These are phyloP conservation scores for Botrytis tulipae DNA, from an alignment of 2,329 filamentous ascomycete species.

Conservation along the genomic window DNA sequence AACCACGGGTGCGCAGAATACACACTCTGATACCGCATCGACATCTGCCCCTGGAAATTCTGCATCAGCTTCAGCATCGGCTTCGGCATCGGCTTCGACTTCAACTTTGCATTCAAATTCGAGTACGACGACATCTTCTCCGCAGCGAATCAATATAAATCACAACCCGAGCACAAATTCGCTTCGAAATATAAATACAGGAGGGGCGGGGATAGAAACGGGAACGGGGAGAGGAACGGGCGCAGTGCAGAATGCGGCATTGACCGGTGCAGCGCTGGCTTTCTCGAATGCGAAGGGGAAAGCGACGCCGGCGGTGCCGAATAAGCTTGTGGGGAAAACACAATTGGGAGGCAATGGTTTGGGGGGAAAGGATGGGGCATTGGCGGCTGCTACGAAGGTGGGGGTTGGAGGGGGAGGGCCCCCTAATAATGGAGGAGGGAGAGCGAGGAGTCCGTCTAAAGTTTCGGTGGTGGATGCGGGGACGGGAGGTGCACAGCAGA, in stretches of 20 bases:
- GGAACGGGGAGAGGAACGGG: neutral
- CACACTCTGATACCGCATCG: neutral
- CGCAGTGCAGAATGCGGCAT: constrained; percentile 6
- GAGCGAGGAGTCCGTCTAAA: constrained; percentile 21
- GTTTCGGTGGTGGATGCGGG: constrained; percentile 10
- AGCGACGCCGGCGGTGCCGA: neutral
- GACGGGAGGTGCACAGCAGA: neutral
- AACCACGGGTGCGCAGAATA: neutral
- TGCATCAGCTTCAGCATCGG: neutral
- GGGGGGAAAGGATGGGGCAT: constrained; percentile 44
- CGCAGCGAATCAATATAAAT: neutral
- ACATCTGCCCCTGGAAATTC: neutral
- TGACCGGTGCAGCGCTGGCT: constrained; percentile 8
- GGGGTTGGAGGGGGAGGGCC: constrained; percentile 14
- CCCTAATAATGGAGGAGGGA: constrained; percentile 9
- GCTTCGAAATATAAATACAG: neutral
- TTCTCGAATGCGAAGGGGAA: constrained; percentile 9
- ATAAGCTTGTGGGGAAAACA: neutral
- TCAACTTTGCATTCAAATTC: neutral
- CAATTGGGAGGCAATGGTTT: neutral
- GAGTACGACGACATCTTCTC: neutral
- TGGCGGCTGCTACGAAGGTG: constrained; percentile 45
- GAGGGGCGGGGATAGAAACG: neutral
- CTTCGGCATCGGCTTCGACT: neutral
- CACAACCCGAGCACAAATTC: constrained; percentile 2